Conservation (phyloP, 2,329 filamentous ascomycete genomes). For the Cladophialophora immunda region DNA sequence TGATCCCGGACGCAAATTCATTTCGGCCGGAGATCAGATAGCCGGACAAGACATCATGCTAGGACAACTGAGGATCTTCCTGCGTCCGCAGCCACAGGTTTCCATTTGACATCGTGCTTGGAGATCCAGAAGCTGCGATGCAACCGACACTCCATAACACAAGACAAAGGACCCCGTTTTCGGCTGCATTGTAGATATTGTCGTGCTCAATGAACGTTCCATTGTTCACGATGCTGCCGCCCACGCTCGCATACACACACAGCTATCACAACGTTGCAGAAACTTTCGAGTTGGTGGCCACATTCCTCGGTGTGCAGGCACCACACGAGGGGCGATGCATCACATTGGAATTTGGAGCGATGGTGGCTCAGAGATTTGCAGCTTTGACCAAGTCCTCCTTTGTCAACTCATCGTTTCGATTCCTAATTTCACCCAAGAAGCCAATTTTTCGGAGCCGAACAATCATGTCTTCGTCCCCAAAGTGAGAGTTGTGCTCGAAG, state of each 20-base stretch:
- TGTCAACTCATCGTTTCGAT: slow-evolving; percentile 62
- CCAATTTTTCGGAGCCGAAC: slow-evolving; percentile 64
- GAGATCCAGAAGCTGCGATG: neutral
- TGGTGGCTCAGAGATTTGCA: slow-evolving; percentile 50
- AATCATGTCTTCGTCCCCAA: slow-evolving; percentile 74
- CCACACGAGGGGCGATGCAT: neutral
- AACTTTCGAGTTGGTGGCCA: slow-evolving; percentile 21
- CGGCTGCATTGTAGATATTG: slow-evolving; percentile 9
- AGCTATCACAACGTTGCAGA: neutral
- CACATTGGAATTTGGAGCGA: slow-evolving; percentile 11
- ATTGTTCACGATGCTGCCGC: slow-evolving; percentile 21
- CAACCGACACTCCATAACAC: slow-evolving; percentile 5
- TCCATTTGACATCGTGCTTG: neutral
- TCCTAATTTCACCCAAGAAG: slow-evolving; percentile 61
- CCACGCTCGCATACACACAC: slow-evolving; percentile 5
- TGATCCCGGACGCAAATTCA: slow-evolving; percentile 28
- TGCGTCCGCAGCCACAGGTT: neutral
- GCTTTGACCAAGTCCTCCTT: slow-evolving; percentile 61
- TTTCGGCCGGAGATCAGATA: slow-evolving; percentile 8
- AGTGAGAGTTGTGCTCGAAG: slow-evolving; percentile 76
- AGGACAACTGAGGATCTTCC: neutral
- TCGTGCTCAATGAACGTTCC: neutral
- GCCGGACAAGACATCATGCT: slow-evolving; percentile 8
- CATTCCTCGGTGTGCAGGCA: slow-evolving; percentile 28
- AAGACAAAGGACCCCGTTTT: slow-evolving; percentile 29